Evolutionary conservation across 1,284 basidiomycete species (phyloP).

Genomic region (Austroboletus novae-zelandiae): DNA sequence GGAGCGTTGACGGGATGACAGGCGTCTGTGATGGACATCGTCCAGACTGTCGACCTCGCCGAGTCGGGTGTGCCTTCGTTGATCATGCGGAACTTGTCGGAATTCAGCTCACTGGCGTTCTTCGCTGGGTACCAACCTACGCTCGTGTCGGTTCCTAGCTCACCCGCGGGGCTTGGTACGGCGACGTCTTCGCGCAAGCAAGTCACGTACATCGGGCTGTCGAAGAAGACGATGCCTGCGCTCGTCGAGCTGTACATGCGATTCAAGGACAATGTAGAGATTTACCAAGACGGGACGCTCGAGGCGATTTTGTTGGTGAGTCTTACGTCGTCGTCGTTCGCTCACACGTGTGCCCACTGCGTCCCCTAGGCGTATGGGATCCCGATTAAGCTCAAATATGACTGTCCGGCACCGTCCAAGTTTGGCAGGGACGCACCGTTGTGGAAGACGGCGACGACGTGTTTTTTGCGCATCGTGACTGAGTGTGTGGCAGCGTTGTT

Average conservation of each 20-base stretch:
- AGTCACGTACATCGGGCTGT: slow-evolving; percentile 84
- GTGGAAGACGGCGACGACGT: slow-evolving; percentile 87
- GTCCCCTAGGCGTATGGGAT: slow-evolving; percentile 78
- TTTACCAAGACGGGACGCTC: slow-evolving; percentile 82
- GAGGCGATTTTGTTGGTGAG: slow-evolving; percentile 80
- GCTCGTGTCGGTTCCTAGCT: slow-evolving; percentile 8
- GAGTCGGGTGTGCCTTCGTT: slow-evolving; percentile 65
- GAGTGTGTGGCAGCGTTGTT: slow-evolving; percentile 56
- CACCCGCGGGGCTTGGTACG: slow-evolving; percentile 23
- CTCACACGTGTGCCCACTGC: no score
- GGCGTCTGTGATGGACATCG: slow-evolving; percentile 67
- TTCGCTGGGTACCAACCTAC: slow-evolving; percentile 64
- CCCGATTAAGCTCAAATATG: slow-evolving; percentile 92
- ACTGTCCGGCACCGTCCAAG: slow-evolving; percentile 85
- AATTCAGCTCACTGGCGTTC: slow-evolving; percentile 85
- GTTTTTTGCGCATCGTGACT: slow-evolving; percentile 67
- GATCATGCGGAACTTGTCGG: slow-evolving; percentile 80
- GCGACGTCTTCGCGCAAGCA: slow-evolving; percentile 49
- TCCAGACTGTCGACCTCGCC: slow-evolving; percentile 66
- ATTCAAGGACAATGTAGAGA: slow-evolving; percentile 56
- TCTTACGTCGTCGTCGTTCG: slow-evolving; percentile 4
- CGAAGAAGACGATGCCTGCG: slow-evolving; percentile 84
- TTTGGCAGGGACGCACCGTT: slow-evolving; percentile 82
- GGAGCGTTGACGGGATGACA: slow-evolving; percentile 27
- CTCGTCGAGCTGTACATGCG: slow-evolving; percentile 70